Conservation (phyloP, 768 basidiomycete genomes). For the Erythrobasidium yunnanense region DNA sequence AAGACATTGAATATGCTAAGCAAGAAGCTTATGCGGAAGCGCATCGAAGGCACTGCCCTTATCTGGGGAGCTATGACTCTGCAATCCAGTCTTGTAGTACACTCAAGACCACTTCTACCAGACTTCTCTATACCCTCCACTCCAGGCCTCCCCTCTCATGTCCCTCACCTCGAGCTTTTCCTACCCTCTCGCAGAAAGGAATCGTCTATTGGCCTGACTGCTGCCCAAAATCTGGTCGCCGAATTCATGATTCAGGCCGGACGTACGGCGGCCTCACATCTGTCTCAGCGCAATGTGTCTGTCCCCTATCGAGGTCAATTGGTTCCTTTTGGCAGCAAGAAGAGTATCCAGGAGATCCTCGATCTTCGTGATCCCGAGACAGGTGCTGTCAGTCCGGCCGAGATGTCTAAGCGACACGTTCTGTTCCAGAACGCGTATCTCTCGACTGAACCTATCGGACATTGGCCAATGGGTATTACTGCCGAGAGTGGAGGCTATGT, state of each 20-base stretch:
- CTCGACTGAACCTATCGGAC: slow-evolving; percentile 47
- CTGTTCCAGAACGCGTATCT: slow-evolving; percentile 35
- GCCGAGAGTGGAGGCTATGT: slow-evolving; percentile 63
- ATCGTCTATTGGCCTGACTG: not conserved
- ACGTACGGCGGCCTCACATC: slow-evolving; percentile 63
- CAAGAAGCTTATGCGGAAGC: not conserved
- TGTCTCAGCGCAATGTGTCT: slow-evolving; percentile 52
- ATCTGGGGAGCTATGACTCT: not conserved
- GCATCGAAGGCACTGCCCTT: slow-evolving; percentile 10
- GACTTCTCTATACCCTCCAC: not conserved
- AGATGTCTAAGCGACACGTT: slow-evolving; percentile 47
- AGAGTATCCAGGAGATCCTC: slow-evolving; percentile 47
- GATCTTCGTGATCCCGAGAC: slow-evolving; percentile 45
- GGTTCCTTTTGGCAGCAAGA: slow-evolving; percentile 39
- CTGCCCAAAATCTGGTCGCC: slow-evolving; percentile 48
- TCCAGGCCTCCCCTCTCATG: not conserved
- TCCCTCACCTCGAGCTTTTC: not conserved
- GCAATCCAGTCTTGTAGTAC: slow-evolving; percentile 1
- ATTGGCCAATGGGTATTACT: slow-evolving; percentile 59
- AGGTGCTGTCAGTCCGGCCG: slow-evolving; percentile 44
- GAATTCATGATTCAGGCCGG: slow-evolving; percentile 76
- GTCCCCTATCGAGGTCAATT: slow-evolving; percentile 51
- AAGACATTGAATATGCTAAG: too few relatives aligned
- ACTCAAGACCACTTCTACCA: not conserved
- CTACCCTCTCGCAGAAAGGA: slow-evolving; percentile 11